A percentile compares a stretch with the other conserved stretches of the same genome.
These are phyloP conservation scores for Ceratocystis harringtonii DNA, from an alignment of 2,329 filamentous ascomycete species.

Conservation along the genomic window DNA sequence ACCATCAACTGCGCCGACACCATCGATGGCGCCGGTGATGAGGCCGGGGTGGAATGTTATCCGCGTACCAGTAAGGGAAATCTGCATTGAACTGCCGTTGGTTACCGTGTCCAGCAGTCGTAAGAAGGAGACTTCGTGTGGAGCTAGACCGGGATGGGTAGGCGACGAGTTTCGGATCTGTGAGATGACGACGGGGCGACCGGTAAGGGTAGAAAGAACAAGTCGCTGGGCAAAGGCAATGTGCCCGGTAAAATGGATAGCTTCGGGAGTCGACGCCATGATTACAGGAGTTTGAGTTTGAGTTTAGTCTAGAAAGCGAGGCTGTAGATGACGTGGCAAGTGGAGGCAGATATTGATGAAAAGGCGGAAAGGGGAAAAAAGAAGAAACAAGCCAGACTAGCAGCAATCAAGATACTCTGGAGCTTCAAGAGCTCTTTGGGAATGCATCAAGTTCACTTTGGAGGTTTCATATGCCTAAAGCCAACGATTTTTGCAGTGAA, in stretches of 20 bases:
- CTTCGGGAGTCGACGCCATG: slow-evolving; percentile 31
- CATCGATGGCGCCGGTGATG: slow-evolving; percentile 70
- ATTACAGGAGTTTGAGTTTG: slow-evolving; percentile 16
- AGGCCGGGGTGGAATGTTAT: slow-evolving; percentile 84
- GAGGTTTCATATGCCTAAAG: neutral
- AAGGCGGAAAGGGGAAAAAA: neutral
- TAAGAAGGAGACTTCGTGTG: slow-evolving; percentile 89
- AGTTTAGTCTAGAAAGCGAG: neutral
- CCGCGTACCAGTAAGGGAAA: slow-evolving; percentile 89
- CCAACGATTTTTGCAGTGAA: neutral
- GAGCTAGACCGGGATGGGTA: slow-evolving; percentile 73
- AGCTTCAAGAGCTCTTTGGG: slow-evolving; percentile 1
- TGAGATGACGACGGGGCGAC: slow-evolving; percentile 77
- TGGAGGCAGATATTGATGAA: neutral
- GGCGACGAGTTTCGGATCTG: slow-evolving; percentile 80
- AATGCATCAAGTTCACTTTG: neutral
- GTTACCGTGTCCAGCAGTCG: slow-evolving; percentile 88
- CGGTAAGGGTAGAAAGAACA: slow-evolving; percentile 79
- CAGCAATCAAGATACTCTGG: neutral
- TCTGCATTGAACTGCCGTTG: slow-evolving; percentile 88
- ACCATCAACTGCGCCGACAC: slow-evolving; percentile 52
- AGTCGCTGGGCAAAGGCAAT: slow-evolving; percentile 70
- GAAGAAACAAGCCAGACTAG: neutral
- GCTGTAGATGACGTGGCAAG: neutral
- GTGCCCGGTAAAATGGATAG: slow-evolving; percentile 69